Conservation (phyloP, 495 filamentous ascomycete genomes). For the Aspergillus taichungensis region DNA sequence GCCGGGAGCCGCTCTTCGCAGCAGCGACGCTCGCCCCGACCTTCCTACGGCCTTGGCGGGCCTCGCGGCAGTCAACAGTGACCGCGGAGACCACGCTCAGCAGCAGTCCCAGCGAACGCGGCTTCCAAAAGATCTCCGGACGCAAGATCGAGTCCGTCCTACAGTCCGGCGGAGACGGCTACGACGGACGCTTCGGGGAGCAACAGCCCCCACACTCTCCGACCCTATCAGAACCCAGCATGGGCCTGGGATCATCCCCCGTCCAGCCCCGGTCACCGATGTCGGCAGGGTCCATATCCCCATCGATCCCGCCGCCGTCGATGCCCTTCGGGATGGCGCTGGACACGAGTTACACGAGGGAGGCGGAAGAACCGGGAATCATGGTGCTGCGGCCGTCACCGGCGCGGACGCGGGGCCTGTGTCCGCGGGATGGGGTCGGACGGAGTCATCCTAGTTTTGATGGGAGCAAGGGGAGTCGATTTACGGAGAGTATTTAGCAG, state of each 20-base stretch:
- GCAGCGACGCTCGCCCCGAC: constrained; percentile 43
- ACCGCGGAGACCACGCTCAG: constrained; percentile 31
- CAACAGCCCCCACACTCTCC: constrained; percentile 6
- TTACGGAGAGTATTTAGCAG: constrained; percentile 38
- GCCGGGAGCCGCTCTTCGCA: constrained; percentile 46
- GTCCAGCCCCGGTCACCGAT: constrained; percentile 16
- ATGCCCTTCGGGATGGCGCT: constrained; percentile 28
- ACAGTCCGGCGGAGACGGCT: constrained; percentile 61
- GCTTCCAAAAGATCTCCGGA: constrained; percentile 58
- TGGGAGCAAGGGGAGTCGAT: constrained; percentile 47
- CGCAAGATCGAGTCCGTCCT: constrained; percentile 65
- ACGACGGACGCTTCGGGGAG: constrained; percentile 40
- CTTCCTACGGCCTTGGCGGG: constrained; percentile 34
- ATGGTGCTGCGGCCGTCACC: constrained; percentile 37
- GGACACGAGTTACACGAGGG: constrained; percentile 28
- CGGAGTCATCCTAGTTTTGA: constrained; percentile 46
- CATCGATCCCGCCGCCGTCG: constrained; percentile 25
- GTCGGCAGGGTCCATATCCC: no score
- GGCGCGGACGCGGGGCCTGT: constrained; percentile 33
- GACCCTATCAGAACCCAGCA: constrained; percentile 15
- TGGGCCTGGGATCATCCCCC: constrained; percentile 17
- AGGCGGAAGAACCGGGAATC: constrained; percentile 20
- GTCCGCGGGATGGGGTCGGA: constrained; percentile 37
- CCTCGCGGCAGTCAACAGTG: constrained; percentile 31
- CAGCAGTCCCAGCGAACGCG: constrained; percentile 37